Conservation (phyloP, 257 asterid species). For the Ilex asprella region DNA sequence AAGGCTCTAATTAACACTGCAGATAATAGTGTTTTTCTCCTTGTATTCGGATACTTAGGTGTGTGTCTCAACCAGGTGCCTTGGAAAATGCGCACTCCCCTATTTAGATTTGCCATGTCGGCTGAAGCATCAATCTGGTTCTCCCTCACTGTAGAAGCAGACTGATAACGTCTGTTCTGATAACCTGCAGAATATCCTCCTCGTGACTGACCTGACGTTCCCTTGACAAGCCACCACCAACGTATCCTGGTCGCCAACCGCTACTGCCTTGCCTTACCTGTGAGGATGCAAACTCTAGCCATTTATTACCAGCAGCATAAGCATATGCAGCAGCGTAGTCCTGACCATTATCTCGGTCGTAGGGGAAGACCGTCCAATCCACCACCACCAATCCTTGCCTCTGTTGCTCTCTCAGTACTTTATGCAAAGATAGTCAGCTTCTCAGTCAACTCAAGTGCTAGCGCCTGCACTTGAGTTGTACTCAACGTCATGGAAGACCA, state of each 20-base stretch:
- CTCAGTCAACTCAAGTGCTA: constrained; percentile 13
- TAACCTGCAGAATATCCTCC: constrained; percentile 22
- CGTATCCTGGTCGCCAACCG: constrained; percentile 52
- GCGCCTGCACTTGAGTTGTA: too few species aligned
- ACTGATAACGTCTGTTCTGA: constrained; percentile 35
- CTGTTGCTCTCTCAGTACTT: constrained; percentile 72
- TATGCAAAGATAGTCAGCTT: constrained; percentile 77
- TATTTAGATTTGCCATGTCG: constrained; percentile 85
- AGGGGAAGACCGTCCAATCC: constrained; percentile 63
- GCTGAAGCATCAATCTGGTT: constrained; percentile 54
- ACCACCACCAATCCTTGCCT: constrained; percentile 79
- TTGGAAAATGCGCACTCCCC: constrained; percentile 42
- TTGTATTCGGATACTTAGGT: constrained; percentile 11
- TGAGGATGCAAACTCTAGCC: neutral
- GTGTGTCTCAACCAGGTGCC: constrained; percentile 1
- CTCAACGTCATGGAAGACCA: too few species aligned
- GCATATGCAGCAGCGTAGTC: constrained; percentile 62
- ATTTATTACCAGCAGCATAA: constrained; percentile 35
- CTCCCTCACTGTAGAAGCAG: constrained; percentile 46
- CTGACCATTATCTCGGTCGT: constrained; percentile 77
- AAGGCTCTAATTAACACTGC: too few species aligned
- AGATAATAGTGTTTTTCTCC: too few species aligned
- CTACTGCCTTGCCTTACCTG: constrained; percentile 68
- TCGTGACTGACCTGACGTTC: constrained; percentile 42
- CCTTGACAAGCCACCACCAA: constrained; percentile 25